Conservation (phyloP, 805 yeast genomes). For the Lipomyces orientalis region DNA sequence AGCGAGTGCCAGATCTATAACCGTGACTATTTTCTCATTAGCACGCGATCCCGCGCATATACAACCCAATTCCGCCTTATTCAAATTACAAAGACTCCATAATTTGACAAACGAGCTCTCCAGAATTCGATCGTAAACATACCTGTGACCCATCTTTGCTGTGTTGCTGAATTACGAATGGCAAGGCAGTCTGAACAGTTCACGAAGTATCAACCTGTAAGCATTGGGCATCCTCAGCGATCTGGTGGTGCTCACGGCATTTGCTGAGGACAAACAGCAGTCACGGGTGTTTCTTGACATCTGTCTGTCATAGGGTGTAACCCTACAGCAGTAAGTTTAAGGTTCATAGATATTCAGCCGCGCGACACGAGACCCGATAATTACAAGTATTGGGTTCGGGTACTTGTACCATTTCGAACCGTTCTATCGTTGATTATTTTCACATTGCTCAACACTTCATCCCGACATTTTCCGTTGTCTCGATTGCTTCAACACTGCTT, state of each 20-base stretch:
- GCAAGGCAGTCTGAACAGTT: background rate
- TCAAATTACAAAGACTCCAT: constrained; percentile 9
- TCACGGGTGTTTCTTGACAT: too few relatives aligned
- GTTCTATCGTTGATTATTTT: too few relatives aligned
- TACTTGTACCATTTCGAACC: too few relatives aligned
- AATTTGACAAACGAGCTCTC: constrained; percentile 5
- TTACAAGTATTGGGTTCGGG: too few relatives aligned
- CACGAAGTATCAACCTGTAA: background rate
- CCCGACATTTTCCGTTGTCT: background rate
- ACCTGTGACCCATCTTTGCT: constrained; percentile 42
- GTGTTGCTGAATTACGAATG: constrained; percentile 3
- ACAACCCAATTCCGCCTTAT: constrained; percentile 8
- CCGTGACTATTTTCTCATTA: constrained; percentile 71
- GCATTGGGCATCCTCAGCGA: background rate
- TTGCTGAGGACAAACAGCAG: too few relatives aligned
- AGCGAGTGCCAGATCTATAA: constrained; percentile 99
- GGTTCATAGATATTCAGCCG: too few relatives aligned
- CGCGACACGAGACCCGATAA: too few relatives aligned
- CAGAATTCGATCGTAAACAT: constrained; percentile 12
- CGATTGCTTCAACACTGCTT: too few relatives aligned
- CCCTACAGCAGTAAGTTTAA: too few relatives aligned
- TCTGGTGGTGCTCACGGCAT: background rate
- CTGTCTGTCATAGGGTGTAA: too few relatives aligned
- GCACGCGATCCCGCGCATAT: constrained; percentile 6
- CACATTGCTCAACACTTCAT: background rate